Evolutionary conservation across 208 protist species (phyloP), one percentile per base, ranked within the genome.

Genomic region (Wallacemonas rigidus): DNA sequence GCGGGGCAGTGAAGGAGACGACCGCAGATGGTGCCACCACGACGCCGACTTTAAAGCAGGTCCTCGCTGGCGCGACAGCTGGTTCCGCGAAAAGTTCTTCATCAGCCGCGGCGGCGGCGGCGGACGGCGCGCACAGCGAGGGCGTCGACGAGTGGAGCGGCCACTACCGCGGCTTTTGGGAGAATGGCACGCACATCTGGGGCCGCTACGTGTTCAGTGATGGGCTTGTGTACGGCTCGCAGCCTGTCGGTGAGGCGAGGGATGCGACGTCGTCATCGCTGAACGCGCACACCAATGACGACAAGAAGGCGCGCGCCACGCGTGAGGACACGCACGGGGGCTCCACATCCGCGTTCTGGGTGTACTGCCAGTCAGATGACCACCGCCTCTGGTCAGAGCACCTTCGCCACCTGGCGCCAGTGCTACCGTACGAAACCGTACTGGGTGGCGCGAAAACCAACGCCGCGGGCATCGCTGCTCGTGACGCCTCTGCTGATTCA

Each of bases 161-260:
- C 15, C 90, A 94, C 67, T 97, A 92, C 76, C 77, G 87, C 26
- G 93, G 90, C 6, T 68, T 90, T 2, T 97, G 93, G 91, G 80
- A 93, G 64, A 74, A 91, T 54, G 93, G 93, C 3, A 69, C 71
- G 14, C 81, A 86, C 58, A 67, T 93, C 6, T 80, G 60, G 1
- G 93, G 93, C 4, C 63, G 85, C 67, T 97, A 95, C 78, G 89
- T 96, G 15, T 97, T 95, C 69, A 26, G 72, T 4, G 93, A 97
- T 67, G 93, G 93, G 3, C 80, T 97, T 40, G 77, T 93, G 39
- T 94, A 91, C 67, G 78, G 78, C 36, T 60, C 56, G 39, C 61
- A 76, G 67, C 56, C 69, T 36, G 26, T 14, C 0, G 62, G 41
- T 50, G 72, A 51, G 15, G 26, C 26, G 26, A 26, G 26, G 26